phyloP scores from a whole-genome alignment of 2,329 filamentous ascomycete species.

The Fusarium domesticum region DNA sequence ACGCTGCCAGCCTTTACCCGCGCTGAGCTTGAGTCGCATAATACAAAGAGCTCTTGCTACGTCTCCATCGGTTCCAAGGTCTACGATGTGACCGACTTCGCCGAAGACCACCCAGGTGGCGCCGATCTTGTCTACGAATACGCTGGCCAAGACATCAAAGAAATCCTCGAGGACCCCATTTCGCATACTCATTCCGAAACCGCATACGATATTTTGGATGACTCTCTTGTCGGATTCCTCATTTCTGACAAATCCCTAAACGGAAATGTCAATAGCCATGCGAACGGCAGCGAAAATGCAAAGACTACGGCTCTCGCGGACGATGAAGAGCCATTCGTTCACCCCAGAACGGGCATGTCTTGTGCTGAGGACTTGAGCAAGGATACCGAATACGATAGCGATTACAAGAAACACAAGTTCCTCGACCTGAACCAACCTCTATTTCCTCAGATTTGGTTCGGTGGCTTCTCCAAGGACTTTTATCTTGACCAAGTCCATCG shows the following conservation, averaged over 20 bases:
- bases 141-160: conserved; percentile 78
- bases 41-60: conserved; percentile 80
- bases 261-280: conserved; percentile 32
- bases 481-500: conserved; percentile 96
- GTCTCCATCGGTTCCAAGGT: conserved; percentile 87
- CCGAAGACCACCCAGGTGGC: conserved; percentile 88
- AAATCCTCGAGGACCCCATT: conserved; percentile 75
- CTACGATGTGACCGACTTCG: conserved; percentile 90
- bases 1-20: conserved; percentile 80
- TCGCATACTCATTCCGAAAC: conserved; percentile 87
- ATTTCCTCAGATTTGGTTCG: conserved; percentile 81
- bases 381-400: conserved; percentile 72
- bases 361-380: conserved; percentile 80
- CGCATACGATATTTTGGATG: conserved; percentile 93
- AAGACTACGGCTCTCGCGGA: conserved; percentile 32
- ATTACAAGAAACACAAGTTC: conserved; percentile 92
- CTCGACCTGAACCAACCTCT: conserved; percentile 83
- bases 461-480: conserved; percentile 90
- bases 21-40: conserved; percentile 79
- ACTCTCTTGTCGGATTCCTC: conserved; percentile 80
- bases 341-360: conserved; percentile 80
- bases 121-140: conserved; percentile 85
- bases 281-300: conserved; percentile 22
- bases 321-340: conserved; percentile 35
- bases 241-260: conserved; percentile 52